These are phyloP conservation scores for Uncinocarpus reesii DNA, from an alignment of 2,329 filamentous ascomycete species.

Conservation along the genomic window DNA sequence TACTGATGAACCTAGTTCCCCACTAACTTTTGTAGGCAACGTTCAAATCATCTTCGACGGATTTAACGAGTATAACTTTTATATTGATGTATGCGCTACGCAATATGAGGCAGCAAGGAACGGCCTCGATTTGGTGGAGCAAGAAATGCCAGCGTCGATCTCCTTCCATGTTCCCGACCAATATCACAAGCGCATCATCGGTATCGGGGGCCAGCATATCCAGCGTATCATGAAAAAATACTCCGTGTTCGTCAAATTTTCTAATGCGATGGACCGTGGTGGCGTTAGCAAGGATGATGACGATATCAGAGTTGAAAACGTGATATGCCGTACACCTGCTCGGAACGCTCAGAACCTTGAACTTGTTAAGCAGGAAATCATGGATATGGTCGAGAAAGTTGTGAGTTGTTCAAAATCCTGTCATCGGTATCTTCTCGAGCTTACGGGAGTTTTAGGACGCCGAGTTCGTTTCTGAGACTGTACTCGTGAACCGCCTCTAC, in stretches of 20 bases:
- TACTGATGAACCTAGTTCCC: conserved; percentile 13
- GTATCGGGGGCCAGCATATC: conserved; percentile 95
- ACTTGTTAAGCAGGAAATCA: conserved; percentile 94
- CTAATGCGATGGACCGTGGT: conserved; percentile 95
- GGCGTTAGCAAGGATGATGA: conserved; percentile 92
- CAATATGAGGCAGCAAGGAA: conserved; percentile 92
- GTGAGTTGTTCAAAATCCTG: conserved; percentile 39
- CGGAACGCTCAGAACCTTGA: conserved; percentile 95
- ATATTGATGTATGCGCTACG: conserved; percentile 90
- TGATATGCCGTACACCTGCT: conserved; percentile 93
- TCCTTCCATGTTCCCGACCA: conserved; percentile 98
- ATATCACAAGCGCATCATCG: conserved; percentile 98
- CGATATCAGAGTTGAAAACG: conserved; percentile 96
- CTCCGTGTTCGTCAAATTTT: conserved; percentile 98
- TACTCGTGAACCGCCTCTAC: conserved; percentile 87
- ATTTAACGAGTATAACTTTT: conserved; percentile 99
- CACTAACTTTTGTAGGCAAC: conserved; percentile 48
- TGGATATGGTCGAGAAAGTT: conserved; percentile 97
- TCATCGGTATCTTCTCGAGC: not conserved
- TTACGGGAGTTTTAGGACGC: conserved; percentile 54
- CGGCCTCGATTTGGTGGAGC: conserved; percentile 83
- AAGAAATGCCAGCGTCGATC: conserved; percentile 98
- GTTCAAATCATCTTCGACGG: conserved; percentile 98
- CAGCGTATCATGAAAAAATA: conserved; percentile 99
- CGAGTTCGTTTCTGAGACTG: conserved; percentile 88